Conservation (phyloP, 2,329 filamentous ascomycete genomes). For the Aspergillus quadricinctus region DNA sequence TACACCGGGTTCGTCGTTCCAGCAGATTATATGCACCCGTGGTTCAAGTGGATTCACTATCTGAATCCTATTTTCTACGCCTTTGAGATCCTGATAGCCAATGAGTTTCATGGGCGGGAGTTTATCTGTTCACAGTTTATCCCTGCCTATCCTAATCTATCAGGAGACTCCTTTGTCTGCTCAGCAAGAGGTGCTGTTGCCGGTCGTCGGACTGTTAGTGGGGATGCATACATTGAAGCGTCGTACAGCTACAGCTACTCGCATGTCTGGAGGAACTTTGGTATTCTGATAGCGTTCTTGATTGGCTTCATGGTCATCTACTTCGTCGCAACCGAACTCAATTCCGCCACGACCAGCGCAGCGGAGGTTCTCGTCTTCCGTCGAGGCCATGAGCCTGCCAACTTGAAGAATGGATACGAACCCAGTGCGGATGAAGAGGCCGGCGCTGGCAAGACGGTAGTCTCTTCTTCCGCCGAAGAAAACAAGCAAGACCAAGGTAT, state of each 20-base stretch:
- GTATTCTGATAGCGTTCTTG: constrained; percentile 62
- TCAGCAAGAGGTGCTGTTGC: constrained; percentile 53
- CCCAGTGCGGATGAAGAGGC: constrained; percentile 3
- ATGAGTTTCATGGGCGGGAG: constrained; percentile 67
- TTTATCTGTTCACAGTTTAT: constrained; percentile 51
- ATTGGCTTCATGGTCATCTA: constrained; percentile 59
- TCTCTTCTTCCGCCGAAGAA: background rate
- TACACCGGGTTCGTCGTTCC: constrained; percentile 46
- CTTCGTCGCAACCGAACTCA: constrained; percentile 41
- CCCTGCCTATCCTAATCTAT: constrained; percentile 41
- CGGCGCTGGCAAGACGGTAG: background rate
- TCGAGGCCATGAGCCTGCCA: constrained; percentile 41
- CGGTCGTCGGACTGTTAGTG: constrained; percentile 52
- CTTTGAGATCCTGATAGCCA: constrained; percentile 77
- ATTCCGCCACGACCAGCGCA: constrained; percentile 65
- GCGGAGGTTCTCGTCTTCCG: constrained; percentile 74
- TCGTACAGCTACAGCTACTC: constrained; percentile 54
- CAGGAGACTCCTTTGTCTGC: constrained; percentile 49
- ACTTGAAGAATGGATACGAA: constrained; percentile 1
- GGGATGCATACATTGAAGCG: constrained; percentile 53
- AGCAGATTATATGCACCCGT: constrained; percentile 62
- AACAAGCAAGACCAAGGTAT: background rate
- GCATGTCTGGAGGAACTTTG: constrained; percentile 66
- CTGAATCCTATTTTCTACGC: constrained; percentile 74
- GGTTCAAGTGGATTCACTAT: constrained; percentile 79